Conservation (phyloP, 2,329 filamentous ascomycete species). For the Ampelomyces quisqualis region DNA sequence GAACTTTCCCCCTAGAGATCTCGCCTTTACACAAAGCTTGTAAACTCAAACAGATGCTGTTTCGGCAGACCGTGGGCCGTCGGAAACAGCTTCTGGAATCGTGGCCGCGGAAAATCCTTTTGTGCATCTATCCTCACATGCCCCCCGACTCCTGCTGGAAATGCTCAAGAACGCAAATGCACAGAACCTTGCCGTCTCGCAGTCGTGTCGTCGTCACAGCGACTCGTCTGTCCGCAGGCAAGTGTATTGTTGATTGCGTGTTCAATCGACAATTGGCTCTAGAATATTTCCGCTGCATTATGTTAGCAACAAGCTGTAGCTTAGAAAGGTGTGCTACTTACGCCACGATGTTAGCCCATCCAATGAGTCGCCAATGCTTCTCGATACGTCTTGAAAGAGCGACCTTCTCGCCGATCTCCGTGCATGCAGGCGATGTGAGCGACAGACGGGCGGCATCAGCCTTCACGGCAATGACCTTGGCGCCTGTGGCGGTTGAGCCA, state of each 20-base stretch:
- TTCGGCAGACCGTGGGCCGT: too few relatives aligned
- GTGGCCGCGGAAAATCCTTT: slow-evolving; percentile 21
- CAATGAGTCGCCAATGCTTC: slow-evolving; percentile 79
- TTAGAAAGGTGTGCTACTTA: slow-evolving; percentile 29
- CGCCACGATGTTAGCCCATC: slow-evolving; percentile 48
- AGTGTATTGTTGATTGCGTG: slow-evolving; percentile 6
- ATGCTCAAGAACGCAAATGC: slow-evolving; percentile 36
- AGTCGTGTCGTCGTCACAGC: slow-evolving; percentile 19
- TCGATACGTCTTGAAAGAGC: slow-evolving; percentile 94
- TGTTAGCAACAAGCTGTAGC: slow-evolving; percentile 18
- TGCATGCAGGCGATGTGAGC: slow-evolving; percentile 91
- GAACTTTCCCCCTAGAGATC: slow-evolving; percentile 14
- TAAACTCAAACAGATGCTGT: slow-evolving; percentile 16
- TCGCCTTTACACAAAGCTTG: slow-evolving; percentile 17
- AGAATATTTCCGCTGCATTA: slow-evolving; percentile 42
- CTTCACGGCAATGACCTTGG: slow-evolving; percentile 96
- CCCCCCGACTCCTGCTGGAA: slow-evolving; percentile 33
- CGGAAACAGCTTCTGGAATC: slow-evolving; percentile 13
- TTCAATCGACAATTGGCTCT: slow-evolving; percentile 37
- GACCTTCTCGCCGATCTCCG: slow-evolving; percentile 97
- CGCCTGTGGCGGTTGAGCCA: slow-evolving; percentile 93
- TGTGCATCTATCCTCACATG: slow-evolving; percentile 30
- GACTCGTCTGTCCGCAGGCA: slow-evolving; percentile 8
- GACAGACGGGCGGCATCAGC: slow-evolving; percentile 95
- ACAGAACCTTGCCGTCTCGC: slow-evolving; percentile 21